phyloP scores from a whole-genome alignment of 768 basidiomycete species.

The Auricularia sp. region DNA sequence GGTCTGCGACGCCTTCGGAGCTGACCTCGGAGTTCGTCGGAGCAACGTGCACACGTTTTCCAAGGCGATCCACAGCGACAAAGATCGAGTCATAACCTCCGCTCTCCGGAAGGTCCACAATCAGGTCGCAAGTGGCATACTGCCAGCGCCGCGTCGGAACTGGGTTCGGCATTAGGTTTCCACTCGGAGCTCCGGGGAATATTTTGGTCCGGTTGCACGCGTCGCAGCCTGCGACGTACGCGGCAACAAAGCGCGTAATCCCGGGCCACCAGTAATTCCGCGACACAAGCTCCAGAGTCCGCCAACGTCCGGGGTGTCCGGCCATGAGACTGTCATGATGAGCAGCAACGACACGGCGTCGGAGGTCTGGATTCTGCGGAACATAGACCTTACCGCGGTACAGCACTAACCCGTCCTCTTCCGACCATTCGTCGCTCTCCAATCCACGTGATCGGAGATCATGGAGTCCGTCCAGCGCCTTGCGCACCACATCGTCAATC shows the following conservation, averaged over 20 bases:
- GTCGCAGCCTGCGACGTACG: constrained; percentile 19
- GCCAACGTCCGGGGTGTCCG: constrained; percentile 20
- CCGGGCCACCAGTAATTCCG: constrained; percentile 22
- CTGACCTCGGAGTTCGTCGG: too few relatives aligned
- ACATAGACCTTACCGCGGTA: constrained; percentile 12
- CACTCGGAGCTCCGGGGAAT: constrained; percentile 2
- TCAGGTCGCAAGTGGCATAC: constrained; percentile 2
- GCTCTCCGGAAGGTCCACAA: constrained; percentile 17
- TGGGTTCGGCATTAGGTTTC: constrained; percentile 12
- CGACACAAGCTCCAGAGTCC: constrained; percentile 15
- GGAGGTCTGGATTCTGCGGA: constrained; percentile 11
- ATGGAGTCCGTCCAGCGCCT: too few relatives aligned
- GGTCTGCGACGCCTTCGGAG: too few relatives aligned
- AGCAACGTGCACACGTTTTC: background rate
- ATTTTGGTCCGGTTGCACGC: constrained; percentile 20
- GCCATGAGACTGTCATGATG: constrained; percentile 17
- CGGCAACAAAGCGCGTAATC: constrained; percentile 11
- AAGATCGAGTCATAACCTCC: constrained; percentile 11
- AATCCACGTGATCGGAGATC: too few relatives aligned
- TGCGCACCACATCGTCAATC: too few relatives aligned
- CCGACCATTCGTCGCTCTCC: too few relatives aligned
- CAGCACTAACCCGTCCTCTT: too few relatives aligned
- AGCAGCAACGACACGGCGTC: constrained; percentile 9
- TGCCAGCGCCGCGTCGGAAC: constrained; percentile 4
- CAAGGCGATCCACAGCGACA: constrained; percentile 13